Conservation (phyloP, 345 rosid genomes). For the Brassica napus region Da-Ae NC_063450.1:20364501-20365000, state of each 20-base stretch:
- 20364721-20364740: slow-evolving; percentile 26
- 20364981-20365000: not conserved
- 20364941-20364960: not conserved
- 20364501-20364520: not conserved
- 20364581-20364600: not conserved
- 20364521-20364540: not conserved
- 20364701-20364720: not conserved
- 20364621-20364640: slow-evolving; percentile 34
- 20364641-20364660: slow-evolving; percentile 29
- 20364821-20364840: not conserved
- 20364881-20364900: not conserved
- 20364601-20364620: slow-evolving; percentile 31
- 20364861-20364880: not conserved
- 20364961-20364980: not conserved
- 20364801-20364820: slow-evolving; percentile 24
- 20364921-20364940: not conserved
- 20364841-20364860: not conserved
- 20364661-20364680: not conserved
- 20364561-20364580: not conserved
- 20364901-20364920: not conserved
- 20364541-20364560: not conserved
- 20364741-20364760: slow-evolving; percentile 33
- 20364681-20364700: not conserved
- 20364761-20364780: slow-evolving; percentile 35
- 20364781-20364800: slow-evolving; percentile 41